These are phyloP conservation scores for Neopestalotiopsis rosae DNA, from an alignment of 2,329 filamentous ascomycete species.

Conservation along the genomic window DNA sequence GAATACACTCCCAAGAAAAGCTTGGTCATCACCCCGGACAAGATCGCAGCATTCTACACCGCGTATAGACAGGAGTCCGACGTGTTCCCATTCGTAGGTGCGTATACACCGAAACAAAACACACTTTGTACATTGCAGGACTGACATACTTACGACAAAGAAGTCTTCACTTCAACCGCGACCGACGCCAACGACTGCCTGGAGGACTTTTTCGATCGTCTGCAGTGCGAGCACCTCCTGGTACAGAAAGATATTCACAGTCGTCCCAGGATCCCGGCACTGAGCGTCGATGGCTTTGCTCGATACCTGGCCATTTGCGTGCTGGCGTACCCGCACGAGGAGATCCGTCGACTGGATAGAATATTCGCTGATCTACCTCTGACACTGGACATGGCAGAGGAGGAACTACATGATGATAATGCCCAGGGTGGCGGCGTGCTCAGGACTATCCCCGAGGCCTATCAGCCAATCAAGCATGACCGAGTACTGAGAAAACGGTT, in stretches of 20 bases:
- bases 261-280: slow-evolving; percentile 64
- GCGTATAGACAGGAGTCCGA: slow-evolving; percentile 69
- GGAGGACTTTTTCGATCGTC: slow-evolving; percentile 61
- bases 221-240: slow-evolving; percentile 68
- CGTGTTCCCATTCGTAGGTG: slow-evolving; percentile 71
- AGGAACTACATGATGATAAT: slow-evolving; percentile 55
- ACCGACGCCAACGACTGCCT: slow-evolving; percentile 54
- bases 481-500: slow-evolving; percentile 63
- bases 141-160: slow-evolving; percentile 28
- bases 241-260: slow-evolving; percentile 59
- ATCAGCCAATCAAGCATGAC: slow-evolving; percentile 70
- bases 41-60: slow-evolving; percentile 76
- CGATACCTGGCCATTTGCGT: slow-evolving; percentile 77
- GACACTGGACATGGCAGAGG: slow-evolving; percentile 54
- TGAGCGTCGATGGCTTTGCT: slow-evolving; percentile 72
- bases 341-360: slow-evolving; percentile 72
- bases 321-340: slow-evolving; percentile 76
- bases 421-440: slow-evolving; percentile 71
- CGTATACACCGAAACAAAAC: slow-evolving; percentile 33
- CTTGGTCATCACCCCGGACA: slow-evolving; percentile 76
- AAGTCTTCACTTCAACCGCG: slow-evolving; percentile 54
- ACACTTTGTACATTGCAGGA: background rate
- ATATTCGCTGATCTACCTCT: slow-evolving; percentile 76
- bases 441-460: slow-evolving; percentile 75
- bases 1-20: slow-evolving; percentile 70